Conservation (phyloP, 2,329 filamentous ascomycete genomes). For the Penicillium sp. region DNA sequence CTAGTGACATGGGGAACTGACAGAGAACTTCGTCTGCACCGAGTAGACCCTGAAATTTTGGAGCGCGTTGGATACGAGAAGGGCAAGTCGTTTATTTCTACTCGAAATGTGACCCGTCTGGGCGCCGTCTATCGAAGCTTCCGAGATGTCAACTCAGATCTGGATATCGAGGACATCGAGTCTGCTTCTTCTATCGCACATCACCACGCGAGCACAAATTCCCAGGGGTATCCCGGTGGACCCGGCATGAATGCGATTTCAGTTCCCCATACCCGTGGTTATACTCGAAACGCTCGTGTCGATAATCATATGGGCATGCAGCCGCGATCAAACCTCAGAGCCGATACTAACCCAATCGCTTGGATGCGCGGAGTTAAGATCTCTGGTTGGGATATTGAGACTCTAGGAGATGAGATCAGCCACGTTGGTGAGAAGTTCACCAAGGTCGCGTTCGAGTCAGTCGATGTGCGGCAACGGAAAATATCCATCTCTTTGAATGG, state of each 20-base stretch:
- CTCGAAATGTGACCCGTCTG: slow-evolving; percentile 75
- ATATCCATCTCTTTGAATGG: slow-evolving; percentile 63
- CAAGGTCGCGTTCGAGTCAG: slow-evolving; percentile 63
- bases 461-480: slow-evolving; percentile 59
- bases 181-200: slow-evolving; percentile 34
- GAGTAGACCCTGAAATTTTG: slow-evolving; percentile 67
- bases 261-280: slow-evolving; percentile 57
- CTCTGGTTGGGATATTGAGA: slow-evolving; percentile 57
- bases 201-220: slow-evolving; percentile 20
- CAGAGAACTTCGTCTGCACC: slow-evolving; percentile 78
- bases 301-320: slow-evolving; percentile 54
- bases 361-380: slow-evolving; percentile 71
- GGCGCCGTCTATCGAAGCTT: slow-evolving; percentile 87
- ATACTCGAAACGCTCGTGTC: slow-evolving; percentile 51
- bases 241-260: slow-evolving; percentile 55
- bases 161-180: slow-evolving; percentile 59
- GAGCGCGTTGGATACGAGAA: slow-evolving; percentile 73
- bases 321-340: slow-evolving; percentile 50
- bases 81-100: slow-evolving; percentile 66
- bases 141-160: slow-evolving; percentile 68
- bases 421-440: slow-evolving; percentile 64
- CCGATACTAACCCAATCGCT: slow-evolving; percentile 61
- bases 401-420: slow-evolving; percentile 64
- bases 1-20: slow-evolving; percentile 92
- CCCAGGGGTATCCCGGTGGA: slow-evolving; percentile 28